Percentiles rank a stretch among this genome's conserved stretches.
These are phyloP conservation scores for Dactylella cylindrospora DNA, from an alignment of 2,329 filamentous ascomycete genomes.

Conservation along the genomic window DNA sequence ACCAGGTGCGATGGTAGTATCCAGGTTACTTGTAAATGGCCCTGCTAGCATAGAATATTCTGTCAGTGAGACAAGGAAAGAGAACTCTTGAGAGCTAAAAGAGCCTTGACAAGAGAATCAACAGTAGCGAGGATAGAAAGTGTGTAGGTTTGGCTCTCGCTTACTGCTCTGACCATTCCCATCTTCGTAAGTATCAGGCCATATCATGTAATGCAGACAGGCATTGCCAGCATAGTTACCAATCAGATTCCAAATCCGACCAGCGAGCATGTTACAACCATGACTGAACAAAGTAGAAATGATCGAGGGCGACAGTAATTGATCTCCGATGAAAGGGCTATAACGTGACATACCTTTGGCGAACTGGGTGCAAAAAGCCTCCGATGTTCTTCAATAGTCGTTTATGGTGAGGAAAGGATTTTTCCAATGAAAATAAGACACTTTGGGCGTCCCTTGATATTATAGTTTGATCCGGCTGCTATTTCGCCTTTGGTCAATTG, in stretches of 20 bases:
- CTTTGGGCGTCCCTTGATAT: not conserved
- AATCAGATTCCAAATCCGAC: conserved; percentile 26
- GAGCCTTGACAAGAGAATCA: too few species aligned
- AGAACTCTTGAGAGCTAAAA: too few species aligned
- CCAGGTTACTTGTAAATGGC: not conserved
- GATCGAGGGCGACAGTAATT: too few species aligned
- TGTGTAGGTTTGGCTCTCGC: too few species aligned
- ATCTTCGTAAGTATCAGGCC: conserved; percentile 45
- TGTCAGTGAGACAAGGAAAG: conserved; percentile 5
- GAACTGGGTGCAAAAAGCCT: not conserved
- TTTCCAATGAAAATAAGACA: not conserved
- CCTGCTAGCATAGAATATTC: too few species aligned
- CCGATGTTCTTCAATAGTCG: not conserved
- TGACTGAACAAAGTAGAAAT: not conserved
- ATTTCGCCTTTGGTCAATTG: conserved; percentile 1
- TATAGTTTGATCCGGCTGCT: not conserved
- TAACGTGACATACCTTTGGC: not conserved
- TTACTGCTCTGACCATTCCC: too few species aligned
- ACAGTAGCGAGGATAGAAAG: too few species aligned
- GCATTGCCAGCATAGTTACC: conserved; percentile 31
- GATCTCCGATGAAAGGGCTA: not conserved
- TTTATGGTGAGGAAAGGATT: not conserved
- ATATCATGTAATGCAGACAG: conserved; percentile 36
- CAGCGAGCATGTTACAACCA: conserved; percentile 10
- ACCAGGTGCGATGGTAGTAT: conserved; percentile 5